phyloP scores from a whole-genome alignment of 208 protist species.

The Crithidia acanthocephali region DNA sequence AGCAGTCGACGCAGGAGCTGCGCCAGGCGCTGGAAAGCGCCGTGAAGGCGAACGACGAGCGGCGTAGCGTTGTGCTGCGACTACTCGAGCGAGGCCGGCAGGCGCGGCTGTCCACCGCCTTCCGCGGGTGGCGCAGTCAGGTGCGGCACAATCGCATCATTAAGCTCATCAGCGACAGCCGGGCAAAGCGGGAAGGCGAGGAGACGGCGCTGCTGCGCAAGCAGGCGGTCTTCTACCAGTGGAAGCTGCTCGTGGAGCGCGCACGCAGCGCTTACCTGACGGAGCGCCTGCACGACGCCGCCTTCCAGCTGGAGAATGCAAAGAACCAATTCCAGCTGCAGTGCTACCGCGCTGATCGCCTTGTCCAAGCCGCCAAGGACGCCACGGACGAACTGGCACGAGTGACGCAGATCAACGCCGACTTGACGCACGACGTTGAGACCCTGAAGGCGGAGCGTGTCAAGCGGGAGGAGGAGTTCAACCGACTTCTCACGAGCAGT shows the following conservation, averaged over 20 bases:
- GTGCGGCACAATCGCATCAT: conserved; percentile 42
- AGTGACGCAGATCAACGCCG: conserved; percentile 40
- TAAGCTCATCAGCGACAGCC: conserved; percentile 43
- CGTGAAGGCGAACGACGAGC: conserved; percentile 47
- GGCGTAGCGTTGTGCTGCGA: conserved; percentile 44
- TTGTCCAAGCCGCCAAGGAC: conserved; percentile 62
- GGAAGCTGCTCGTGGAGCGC: conserved; percentile 67
- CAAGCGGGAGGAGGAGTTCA: conserved; percentile 56
- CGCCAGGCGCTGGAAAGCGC: conserved; percentile 41
- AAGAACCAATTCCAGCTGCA: conserved; percentile 93
- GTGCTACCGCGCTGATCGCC: conserved; percentile 81
- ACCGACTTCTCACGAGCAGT: conserved; percentile 41
- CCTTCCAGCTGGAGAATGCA: conserved; percentile 83
- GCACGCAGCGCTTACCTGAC: conserved; percentile 78
- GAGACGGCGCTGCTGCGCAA: conserved; percentile 37
- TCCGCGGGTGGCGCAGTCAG: conserved; percentile 65
- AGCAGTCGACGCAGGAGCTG: conserved; percentile 38
- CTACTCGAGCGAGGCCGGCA: conserved; percentile 35
- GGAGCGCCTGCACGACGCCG: conserved; percentile 82
- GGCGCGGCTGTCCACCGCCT: conserved; percentile 29
- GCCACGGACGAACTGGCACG: conserved; percentile 45
- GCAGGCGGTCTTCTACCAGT: conserved; percentile 63
- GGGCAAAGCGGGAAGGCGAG: conserved; percentile 34
- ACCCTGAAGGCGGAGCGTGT: conserved; percentile 53
- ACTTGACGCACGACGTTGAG: conserved; percentile 39